Base-by-base conservation (phyloP, 495 filamentous ascomycete species). In the Filosporella fistucella region DNA sequence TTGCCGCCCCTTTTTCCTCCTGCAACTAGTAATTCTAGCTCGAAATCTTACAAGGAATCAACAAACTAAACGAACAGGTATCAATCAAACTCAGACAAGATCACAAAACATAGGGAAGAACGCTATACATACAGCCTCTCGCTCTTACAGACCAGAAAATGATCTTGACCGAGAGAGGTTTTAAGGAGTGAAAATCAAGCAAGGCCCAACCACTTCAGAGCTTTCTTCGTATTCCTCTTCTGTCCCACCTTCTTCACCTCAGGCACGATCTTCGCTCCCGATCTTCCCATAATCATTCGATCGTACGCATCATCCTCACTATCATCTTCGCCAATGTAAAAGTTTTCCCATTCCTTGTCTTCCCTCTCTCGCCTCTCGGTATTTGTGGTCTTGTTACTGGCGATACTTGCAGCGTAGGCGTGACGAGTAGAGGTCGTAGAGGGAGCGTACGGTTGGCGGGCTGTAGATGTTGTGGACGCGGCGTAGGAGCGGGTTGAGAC, bases 181-280 rank as follows among this genome's bases (percentile, higher is more conserved):
- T n/a, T n/a, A n/a, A n/a, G n/a, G n/a, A n/a, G n/a, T n/a, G n/a
- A n/a, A 12, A 3, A 47, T 55, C 38, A 62, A 13, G 59, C 38
- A 9, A 62, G 32, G 10, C 59, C 59, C 9, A 62, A 42, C 59
- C 56, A 59, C 41, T 62, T 62, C 40, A 62, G 44, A 17, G 59
- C 59, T 42, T 62, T 62, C 47, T 52, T 51, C 24, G 35, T 59
- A 48, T 54, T 59, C 41, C 29, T 30, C 30, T 9, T 9, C 13
- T 43, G 13, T 8, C 14, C 18, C 4, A 43, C 26, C 29, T n/a
- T 50, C 36, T 21, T 33, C 1, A 39, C 29, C 26, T 51, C 52
- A 2, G 52, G 49, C 41, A 46, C 41, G 13, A 56, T 43, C 22
- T 18, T 45, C 18, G 33, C 39, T 13, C 14, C 16, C 23, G n/a